Evolutionary conservation across 306 rosid genomes (phyloP), one percentile per base, ranked within the genome.

Genomic region (Betula pendula): DNA sequence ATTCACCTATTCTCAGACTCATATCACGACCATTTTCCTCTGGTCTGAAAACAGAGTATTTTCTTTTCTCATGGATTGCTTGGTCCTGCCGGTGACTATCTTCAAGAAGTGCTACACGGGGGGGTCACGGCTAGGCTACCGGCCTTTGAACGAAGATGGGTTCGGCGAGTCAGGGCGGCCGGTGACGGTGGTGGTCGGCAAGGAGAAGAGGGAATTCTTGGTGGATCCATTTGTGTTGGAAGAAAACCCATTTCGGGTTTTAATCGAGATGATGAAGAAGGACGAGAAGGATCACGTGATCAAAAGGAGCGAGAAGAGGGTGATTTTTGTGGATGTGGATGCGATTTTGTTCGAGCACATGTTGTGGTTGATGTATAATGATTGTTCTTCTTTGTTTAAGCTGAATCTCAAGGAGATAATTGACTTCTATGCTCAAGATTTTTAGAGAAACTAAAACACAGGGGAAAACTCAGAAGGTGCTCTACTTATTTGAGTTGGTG

Each of bases 301-400:
- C n/a, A n/a, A 68, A 51, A 24, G 63, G 10, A 55, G 75, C 0
- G 44, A 65, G 73, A 71, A 62, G 19, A 75, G 84, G 47, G 88
- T 80, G 70, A 77, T 94, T 17, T 89, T 90, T 67, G 91, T 92
- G 15, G 95, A 92, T 77, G 97, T 94, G 1, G 98, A 94, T 80
- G 84, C 95, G 4, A 92, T 94, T 59, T 83, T 94, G 91, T 94
- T 94, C 53, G 98, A 94, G 76, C 98, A 94, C 70, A 89, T 94
- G 95, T 51, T 92, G 77, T 94, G 98, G 98, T 79, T 94, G 56
- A 47, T 94, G 92, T 73, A 89, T 16, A 94, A 94, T 40, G 98
- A 94, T 82, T 77, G 84, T 15, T 85, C 97, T 55, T 92, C 98
- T 70, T 81, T 94, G 73, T 85, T 85, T 65, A 74, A 88, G 38